Conservation (phyloP, 106 monocot species). For the Triglochin maritima region DNA sequence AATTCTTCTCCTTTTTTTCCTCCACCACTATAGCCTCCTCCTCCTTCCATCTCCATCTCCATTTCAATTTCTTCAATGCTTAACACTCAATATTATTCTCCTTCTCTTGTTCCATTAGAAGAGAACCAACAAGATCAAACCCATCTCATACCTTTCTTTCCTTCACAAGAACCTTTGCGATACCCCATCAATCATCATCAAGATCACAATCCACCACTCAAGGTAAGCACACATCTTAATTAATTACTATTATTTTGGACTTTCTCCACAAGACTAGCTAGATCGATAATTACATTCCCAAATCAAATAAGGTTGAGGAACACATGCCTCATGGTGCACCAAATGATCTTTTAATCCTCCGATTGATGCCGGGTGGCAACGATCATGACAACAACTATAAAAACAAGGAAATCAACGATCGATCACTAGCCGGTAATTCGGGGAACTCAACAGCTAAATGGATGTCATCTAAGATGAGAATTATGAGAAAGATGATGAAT, state of each 20-base stretch:
- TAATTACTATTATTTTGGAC: neutral
- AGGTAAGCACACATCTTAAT: neutral
- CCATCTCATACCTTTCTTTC: neutral
- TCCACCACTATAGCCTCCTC: no score
- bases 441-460: conserved; percentile 1
- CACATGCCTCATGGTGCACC: neutral
- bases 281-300: neutral
- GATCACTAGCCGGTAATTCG: neutral
- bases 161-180: neutral
- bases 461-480: conserved; percentile 14
- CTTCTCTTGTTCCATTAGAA: neutral
- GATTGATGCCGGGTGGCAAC: neutral
- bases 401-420: neutral
- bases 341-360: neutral
- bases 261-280: no score
- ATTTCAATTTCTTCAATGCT: no score
- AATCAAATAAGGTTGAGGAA: neutral
- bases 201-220: neutral
- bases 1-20: no score
- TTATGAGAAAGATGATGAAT: conserved; percentile 11
- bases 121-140: conserved; percentile 1
- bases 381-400: neutral
- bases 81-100: no score
- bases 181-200: neutral
- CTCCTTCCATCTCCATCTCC: no score